Conservation (phyloP, 768 basidiomycete genomes). For the Termitomyces sp. region DNA sequence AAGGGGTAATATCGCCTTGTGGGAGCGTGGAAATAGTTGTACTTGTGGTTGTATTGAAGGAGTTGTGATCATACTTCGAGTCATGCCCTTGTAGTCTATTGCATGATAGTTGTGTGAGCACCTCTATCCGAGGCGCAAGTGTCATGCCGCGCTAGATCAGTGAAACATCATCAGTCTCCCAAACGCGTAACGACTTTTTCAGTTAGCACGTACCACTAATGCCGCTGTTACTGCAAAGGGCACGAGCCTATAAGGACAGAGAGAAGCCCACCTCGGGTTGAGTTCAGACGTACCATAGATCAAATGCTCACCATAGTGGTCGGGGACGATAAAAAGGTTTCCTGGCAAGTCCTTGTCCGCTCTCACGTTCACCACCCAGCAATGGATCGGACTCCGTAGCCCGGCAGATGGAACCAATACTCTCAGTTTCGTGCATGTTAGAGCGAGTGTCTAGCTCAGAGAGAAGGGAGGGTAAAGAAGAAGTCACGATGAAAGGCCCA, state of each 20-base stretch:
- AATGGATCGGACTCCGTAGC: constrained; percentile 20
- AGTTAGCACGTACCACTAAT: constrained; percentile 50
- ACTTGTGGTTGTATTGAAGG: constrained; percentile 4
- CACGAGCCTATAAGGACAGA: constrained; percentile 54
- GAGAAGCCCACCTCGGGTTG: background rate
- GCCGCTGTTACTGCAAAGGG: constrained; percentile 68
- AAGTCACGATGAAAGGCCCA: background rate
- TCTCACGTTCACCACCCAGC: constrained; percentile 4
- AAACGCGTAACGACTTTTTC: background rate
- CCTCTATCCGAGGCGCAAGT: constrained; percentile 72
- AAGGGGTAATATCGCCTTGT: constrained; percentile 10
- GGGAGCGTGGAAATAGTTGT: constrained; percentile 4
- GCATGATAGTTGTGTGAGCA: constrained; percentile 78
- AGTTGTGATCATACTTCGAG: constrained; percentile 34
- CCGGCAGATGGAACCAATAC: constrained; percentile 8
- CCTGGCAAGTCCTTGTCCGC: constrained; percentile 17
- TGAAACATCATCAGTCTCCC: constrained; percentile 4
- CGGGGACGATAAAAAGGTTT: constrained; percentile 50
- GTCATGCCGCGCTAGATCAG: constrained; percentile 76
- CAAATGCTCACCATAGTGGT: constrained; percentile 38
- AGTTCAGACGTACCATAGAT: background rate
- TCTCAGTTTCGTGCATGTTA: constrained; percentile 17
- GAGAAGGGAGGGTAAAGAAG: background rate
- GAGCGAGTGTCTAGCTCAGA: background rate
- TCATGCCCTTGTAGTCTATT: constrained; percentile 41